Percentiles rank a stretch among this genome's conserved stretches.
Evolutionary conservation across 768 basidiomycete species (phyloP).

Genomic region (Rhizopogon sp.): DNA sequence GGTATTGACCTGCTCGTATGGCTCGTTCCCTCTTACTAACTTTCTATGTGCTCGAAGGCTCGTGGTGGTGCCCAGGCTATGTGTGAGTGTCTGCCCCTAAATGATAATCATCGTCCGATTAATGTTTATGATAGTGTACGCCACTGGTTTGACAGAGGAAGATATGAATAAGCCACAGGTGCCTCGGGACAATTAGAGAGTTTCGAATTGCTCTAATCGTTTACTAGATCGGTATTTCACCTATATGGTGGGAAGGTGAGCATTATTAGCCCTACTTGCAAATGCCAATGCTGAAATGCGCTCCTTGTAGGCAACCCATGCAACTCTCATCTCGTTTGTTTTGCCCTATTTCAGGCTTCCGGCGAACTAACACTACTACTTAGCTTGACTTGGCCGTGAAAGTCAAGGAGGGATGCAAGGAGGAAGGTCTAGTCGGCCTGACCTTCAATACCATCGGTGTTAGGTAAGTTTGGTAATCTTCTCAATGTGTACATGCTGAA

Average conservation of each 20-base stretch:
- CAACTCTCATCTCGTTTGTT: conserved; percentile 70
- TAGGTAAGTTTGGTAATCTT: conserved; percentile 41
- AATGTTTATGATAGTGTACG: conserved; percentile 47
- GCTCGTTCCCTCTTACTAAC: conserved; percentile 1
- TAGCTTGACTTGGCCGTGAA: conserved; percentile 76
- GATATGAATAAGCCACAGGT: conserved; percentile 88
- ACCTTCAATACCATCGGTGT: conserved; percentile 85
- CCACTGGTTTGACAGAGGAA: conserved; percentile 67
- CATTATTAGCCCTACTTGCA: background rate
- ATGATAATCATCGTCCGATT: background rate
- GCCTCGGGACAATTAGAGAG: conserved; percentile 5
- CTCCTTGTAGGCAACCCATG: conserved; percentile 68
- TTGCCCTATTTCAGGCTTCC: background rate
- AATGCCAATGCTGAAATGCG: background rate
- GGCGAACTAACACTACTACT: background rate
- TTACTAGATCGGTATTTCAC: conserved; percentile 76
- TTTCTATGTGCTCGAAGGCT: conserved; percentile 25
- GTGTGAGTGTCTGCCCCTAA: conserved; percentile 46
- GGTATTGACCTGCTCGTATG: conserved; percentile 27
- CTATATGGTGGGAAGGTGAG: conserved; percentile 89
- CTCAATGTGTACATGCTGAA: background rate
- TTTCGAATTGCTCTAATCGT: conserved; percentile 3
- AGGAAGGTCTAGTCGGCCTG: conserved; percentile 76
- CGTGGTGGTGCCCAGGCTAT: conserved; percentile 82
- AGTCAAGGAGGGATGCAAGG: conserved; percentile 78